These are phyloP conservation scores for Pestalotiopsis sp. DNA, from an alignment of 2,329 filamentous ascomycete genomes.

Conservation along the genomic window DNA sequence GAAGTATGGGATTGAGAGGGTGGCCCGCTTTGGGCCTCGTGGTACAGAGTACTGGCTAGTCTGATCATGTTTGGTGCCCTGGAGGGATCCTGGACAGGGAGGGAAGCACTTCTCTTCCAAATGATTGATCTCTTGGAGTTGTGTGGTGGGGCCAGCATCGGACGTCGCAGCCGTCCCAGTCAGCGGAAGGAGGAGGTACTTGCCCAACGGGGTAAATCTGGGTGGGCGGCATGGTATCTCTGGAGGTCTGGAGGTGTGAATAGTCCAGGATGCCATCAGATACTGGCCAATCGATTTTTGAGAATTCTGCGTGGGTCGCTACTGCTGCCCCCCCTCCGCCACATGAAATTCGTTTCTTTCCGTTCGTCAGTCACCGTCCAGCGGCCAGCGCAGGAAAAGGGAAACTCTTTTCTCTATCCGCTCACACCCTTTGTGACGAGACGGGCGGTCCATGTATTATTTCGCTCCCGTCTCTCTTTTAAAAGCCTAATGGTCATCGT, in stretches of 20 bases:
- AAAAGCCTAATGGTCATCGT: slow-evolving; percentile 14
- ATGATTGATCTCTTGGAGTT: slow-evolving; percentile 3
- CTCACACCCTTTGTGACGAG: slow-evolving; percentile 14
- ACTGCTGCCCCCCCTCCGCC: slow-evolving; percentile 10
- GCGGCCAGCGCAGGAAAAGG: not conserved
- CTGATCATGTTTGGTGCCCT: not conserved
- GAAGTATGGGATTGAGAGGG: not conserved
- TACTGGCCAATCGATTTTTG: slow-evolving; percentile 11
- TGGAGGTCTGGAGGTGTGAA: not conserved
- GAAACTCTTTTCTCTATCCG: not conserved
- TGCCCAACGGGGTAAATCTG: not conserved
- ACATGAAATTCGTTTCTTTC: slow-evolving; percentile 10
- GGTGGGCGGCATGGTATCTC: not conserved
- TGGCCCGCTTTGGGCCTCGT: slow-evolving; percentile 7
- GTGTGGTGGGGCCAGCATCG: slow-evolving; percentile 2
- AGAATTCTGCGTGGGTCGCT: not conserved
- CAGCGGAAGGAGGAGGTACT: not conserved
- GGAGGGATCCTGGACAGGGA: not conserved
- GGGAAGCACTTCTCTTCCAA: not conserved
- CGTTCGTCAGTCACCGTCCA: not conserved
- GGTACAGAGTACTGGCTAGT: not conserved
- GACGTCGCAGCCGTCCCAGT: not conserved
- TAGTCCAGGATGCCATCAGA: slow-evolving; percentile 1
- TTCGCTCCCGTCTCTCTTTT: slow-evolving; percentile 6
- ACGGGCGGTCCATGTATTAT: not conserved